Evolutionary conservation across 1,284 basidiomycete species (phyloP).

Genomic region (Tilletia indica): DNA sequence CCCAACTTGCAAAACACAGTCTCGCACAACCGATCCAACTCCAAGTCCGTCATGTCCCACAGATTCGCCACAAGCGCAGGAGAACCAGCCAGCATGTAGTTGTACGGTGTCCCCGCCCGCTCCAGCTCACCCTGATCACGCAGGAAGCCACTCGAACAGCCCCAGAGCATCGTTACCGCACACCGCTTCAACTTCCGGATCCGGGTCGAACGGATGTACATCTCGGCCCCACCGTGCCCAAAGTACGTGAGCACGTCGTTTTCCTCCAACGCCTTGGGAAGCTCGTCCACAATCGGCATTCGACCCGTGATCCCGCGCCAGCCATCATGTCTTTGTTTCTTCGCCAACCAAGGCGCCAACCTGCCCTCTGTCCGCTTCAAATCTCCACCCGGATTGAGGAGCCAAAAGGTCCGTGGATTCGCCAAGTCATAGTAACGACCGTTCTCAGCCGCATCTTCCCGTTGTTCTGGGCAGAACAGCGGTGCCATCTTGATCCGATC

Average conservation of each 20-base stretch:
- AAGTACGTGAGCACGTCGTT: slow-evolving; percentile 68
- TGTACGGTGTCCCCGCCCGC: slow-evolving; percentile 81
- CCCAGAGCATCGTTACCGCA: slow-evolving; percentile 95
- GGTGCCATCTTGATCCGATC: slow-evolving; percentile 63
- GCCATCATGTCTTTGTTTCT: slow-evolving; percentile 62
- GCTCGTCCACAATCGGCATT: slow-evolving; percentile 58
- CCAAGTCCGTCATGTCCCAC: slow-evolving; percentile 97
- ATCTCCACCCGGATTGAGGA: slow-evolving; percentile 91
- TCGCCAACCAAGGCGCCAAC: slow-evolving; percentile 71
- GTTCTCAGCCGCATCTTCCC: background rate
- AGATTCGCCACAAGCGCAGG: slow-evolving; percentile 89
- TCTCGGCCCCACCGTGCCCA: slow-evolving; percentile 92
- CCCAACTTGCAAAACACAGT: slow-evolving; percentile 75
- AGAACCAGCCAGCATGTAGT: slow-evolving; percentile 93
- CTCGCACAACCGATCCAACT: slow-evolving; percentile 88
- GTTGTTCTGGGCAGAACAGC: slow-evolving; percentile 57
- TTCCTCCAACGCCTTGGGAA: slow-evolving; percentile 35
- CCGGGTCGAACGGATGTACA: slow-evolving; percentile 83
- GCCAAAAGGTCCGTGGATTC: slow-evolving; percentile 69
- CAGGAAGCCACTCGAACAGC: slow-evolving; percentile 88
- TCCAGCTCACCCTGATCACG: slow-evolving; percentile 91
- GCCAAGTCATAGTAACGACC: background rate
- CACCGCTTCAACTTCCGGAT: slow-evolving; percentile 76
- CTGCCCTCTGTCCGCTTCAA: slow-evolving; percentile 76
- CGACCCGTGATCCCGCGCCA: slow-evolving; percentile 82